A percentile compares a stretch with the other conserved stretches of the same genome.
These are phyloP conservation scores for rapeseed (Brassica napus) DNA, from an alignment of 345 rosid species.

Conservation along the genomic window DNA sequence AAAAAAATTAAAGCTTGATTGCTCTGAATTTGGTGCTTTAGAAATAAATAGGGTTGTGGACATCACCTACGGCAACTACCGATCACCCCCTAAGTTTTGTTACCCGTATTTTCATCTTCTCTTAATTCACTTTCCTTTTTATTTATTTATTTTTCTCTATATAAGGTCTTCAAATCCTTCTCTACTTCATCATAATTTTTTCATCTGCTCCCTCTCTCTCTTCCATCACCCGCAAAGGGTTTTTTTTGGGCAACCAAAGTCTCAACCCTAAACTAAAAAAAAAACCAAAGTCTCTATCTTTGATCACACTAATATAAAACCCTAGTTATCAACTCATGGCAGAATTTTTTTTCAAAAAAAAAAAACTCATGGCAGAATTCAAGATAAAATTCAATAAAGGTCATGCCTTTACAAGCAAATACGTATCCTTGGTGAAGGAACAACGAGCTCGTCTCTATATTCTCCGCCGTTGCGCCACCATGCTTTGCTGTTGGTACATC, in stretches of 20 bases:
- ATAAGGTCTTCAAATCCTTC: constrained; percentile 32
- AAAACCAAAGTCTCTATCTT: constrained; percentile 1
- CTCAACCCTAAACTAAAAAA: constrained; percentile 2
- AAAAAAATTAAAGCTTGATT: no score
- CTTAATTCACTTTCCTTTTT: constrained; percentile 42
- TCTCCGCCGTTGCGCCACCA: constrained; percentile 73
- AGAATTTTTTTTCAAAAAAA: constrained; percentile 3
- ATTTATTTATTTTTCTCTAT: constrained; percentile 26
- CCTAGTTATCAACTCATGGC: constrained; percentile 43
- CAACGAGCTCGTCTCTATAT: constrained; percentile 72
- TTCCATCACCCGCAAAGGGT: constrained; percentile 47
- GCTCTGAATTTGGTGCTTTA: no score
- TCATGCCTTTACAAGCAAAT: constrained; percentile 60
- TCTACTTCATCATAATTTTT: constrained; percentile 19
- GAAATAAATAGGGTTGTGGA: no score
- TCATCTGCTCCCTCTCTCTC: neutral
- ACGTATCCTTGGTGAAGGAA: constrained; percentile 66
- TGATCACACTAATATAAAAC: constrained; percentile 17
- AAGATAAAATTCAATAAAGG: constrained; percentile 48
- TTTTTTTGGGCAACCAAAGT: constrained; percentile 10
- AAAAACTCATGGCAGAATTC: constrained; percentile 43
- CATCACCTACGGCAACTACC: no score
- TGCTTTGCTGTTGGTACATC: constrained; percentile 77
- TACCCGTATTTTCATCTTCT: constrained; percentile 51
- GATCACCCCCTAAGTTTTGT: no score